Percentiles rank a stretch among this genome's conserved stretches.
Conservation (phyloP, 2,329 filamentous ascomycete species). For the Fusarium annulatum region DNA sequence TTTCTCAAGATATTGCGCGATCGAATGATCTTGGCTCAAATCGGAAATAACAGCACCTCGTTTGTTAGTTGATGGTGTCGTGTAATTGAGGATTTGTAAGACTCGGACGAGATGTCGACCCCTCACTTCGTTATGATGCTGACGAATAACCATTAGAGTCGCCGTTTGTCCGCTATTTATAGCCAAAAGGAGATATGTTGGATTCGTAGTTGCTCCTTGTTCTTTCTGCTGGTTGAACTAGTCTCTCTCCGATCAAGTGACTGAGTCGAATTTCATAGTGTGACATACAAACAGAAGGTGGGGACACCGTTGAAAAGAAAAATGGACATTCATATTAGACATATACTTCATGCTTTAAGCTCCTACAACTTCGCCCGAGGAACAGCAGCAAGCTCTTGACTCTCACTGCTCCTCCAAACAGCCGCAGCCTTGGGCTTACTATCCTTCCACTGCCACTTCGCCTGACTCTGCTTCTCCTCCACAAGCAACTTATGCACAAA, state of each 20-base stretch:
- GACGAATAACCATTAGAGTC: not conserved
- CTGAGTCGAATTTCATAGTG: not conserved
- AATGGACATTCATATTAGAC: not conserved
- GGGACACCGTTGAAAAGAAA: rapidly evolving
- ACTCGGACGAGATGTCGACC: not conserved
- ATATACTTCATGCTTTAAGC: not conserved
- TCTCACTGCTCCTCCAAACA: constrained; percentile 30
- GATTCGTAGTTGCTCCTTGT: not conserved
- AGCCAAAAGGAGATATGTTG: not conserved
- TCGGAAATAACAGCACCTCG: not conserved
- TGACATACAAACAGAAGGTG: rapidly evolving
- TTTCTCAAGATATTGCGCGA: not conserved
- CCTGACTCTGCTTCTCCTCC: constrained; percentile 11
- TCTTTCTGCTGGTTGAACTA: too few relatives aligned
- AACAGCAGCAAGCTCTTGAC: constrained; percentile 25
- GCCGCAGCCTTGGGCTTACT: constrained; percentile 19
- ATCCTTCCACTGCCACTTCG: constrained; percentile 33
- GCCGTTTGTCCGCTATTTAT: not conserved
- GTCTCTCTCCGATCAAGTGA: too few relatives aligned
- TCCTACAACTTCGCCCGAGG: constrained; percentile 25
- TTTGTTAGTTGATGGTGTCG: constrained; percentile 2
- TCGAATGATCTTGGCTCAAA: not conserved
- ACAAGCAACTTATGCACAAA: constrained; percentile 21
- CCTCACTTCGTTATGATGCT: not conserved
- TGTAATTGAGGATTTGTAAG: constrained; percentile 15